phyloP scores from a whole-genome alignment of 345 rosid species.

The Populus davidiana region DNA sequence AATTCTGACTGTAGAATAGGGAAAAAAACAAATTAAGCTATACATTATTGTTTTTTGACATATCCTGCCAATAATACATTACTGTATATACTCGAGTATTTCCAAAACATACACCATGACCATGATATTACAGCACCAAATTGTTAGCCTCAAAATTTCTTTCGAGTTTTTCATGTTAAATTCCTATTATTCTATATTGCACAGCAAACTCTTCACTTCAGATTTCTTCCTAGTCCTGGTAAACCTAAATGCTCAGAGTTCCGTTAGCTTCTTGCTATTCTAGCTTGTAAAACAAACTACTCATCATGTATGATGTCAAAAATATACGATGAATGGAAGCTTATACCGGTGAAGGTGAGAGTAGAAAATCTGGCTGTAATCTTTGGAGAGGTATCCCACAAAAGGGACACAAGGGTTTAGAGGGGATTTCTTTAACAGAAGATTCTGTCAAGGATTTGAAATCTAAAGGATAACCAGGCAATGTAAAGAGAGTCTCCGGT shows the following conservation, averaged over 20 bases:
- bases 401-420: constrained; percentile 64
- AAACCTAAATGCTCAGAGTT: not conserved
- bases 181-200: not conserved
- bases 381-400: constrained; percentile 77
- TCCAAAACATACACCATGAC: not conserved
- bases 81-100: not conserved
- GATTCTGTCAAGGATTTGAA: constrained; percentile 27
- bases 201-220: not conserved
- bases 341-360: constrained; percentile 58
- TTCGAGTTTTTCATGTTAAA: not conserved
- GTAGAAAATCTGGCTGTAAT: constrained; percentile 62
- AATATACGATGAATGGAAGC: not conserved
- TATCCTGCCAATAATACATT: not conserved
- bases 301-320: not conserved
- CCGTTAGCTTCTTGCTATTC: not conserved
- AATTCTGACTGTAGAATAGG: too few relatives aligned
- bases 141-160: not conserved
- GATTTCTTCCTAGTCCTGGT: not conserved
- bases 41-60: not conserved
- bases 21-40: not conserved
- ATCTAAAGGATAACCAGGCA: constrained; percentile 50
- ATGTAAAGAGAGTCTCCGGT: constrained; percentile 46
- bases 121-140: not conserved
- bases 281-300: not conserved
- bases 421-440: not conserved